Base-by-base conservation (phyloP, 2,329 filamentous ascomycete species). In the Eurotiales sp. region DNA sequence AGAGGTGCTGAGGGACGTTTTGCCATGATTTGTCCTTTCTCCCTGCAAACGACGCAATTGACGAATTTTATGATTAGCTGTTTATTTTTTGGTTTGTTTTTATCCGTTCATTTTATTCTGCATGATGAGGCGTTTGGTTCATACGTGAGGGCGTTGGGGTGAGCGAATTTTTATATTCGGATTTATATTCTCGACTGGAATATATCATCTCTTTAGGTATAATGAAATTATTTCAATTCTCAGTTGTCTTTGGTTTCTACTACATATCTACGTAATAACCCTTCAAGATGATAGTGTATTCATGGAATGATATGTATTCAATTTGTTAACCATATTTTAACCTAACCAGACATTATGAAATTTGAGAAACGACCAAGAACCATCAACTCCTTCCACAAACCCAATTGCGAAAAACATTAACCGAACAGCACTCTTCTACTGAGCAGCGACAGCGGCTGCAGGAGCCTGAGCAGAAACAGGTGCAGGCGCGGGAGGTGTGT, bases 1-100 rank as follows among this genome's bases (percentile, higher is more conserved):
- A 77, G 75, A 84, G 57, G 79, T 86, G 66, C 71, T 99, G 58
- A 88, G 80, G 72, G 86, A 91, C 62, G 88, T 96, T 61, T 75
- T 99, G 51, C 80, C 71, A 63, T 66, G 48, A 64, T 15, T 8
- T 25, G 8, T 23, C 7, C n/a, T n/a, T n/a, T n/a, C n/a, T n/a
- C n/a, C n/a, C 14, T 11, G n/a, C 3, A 25, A 25, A 10, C 19
- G 17, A 15, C 2, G 8, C 3, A 23, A 22, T 14, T 41, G 11
- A 11, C 19, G n/a, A 14, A 7, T 23, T 40, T 10, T 19, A 42
- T 23, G 19, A 25, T 3, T 42, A 8, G 27, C 15, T 37, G 34
- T 3, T 10, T 37, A 10, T 6, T 17, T 37, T 11, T 37, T 19
- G 6, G 15, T 19, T 30, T 17, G 7, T 40, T 10, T 27, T 39